Conservation (phyloP, 1,284 basidiomycete species). For the Butyriboletus regius region DNA sequence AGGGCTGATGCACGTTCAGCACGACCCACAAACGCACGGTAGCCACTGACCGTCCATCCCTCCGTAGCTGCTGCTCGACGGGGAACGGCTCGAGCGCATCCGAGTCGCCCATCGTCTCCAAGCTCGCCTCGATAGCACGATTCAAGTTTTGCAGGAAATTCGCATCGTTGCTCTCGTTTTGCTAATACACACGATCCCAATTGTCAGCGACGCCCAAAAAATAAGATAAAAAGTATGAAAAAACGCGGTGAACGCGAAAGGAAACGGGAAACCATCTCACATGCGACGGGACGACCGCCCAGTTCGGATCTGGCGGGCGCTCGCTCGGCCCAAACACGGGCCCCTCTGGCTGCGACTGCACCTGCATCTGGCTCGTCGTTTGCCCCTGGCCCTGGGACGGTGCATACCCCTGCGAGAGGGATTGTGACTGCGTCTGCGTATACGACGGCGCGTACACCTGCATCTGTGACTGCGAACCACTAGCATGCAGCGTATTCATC, state of each 20-base stretch:
- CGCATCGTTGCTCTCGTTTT: constrained; percentile 32
- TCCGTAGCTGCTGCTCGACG: constrained; percentile 46
- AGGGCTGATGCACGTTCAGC: constrained; percentile 39
- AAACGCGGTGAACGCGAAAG: background rate
- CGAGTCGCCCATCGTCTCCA: constrained; percentile 34
- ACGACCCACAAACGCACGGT: background rate
- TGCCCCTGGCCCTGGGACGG: constrained; percentile 5
- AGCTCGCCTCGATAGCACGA: constrained; percentile 60
- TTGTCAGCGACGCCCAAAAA: constrained; percentile 1
- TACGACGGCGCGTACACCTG: constrained; percentile 14
- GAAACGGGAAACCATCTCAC: constrained; percentile 32
- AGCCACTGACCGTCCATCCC: constrained; percentile 48
- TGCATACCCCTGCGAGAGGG: constrained; percentile 8
- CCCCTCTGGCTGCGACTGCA: constrained; percentile 23
- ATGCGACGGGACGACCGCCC: constrained; percentile 63
- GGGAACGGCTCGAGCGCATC: constrained; percentile 38
- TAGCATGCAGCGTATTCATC: constrained; percentile 32
- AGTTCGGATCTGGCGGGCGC: constrained; percentile 54
- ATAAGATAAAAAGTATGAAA: no score
- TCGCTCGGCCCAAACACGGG: constrained; percentile 51
- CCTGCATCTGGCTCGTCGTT: background rate
- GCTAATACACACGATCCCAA: constrained; percentile 13
- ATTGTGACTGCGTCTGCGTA: constrained; percentile 8
- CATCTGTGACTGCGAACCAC: constrained; percentile 4
- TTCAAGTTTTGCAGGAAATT: constrained; percentile 54